Base-by-base conservation (phyloP, 495 filamentous ascomycete genomes). In the Penicillium paxilli region DNA sequence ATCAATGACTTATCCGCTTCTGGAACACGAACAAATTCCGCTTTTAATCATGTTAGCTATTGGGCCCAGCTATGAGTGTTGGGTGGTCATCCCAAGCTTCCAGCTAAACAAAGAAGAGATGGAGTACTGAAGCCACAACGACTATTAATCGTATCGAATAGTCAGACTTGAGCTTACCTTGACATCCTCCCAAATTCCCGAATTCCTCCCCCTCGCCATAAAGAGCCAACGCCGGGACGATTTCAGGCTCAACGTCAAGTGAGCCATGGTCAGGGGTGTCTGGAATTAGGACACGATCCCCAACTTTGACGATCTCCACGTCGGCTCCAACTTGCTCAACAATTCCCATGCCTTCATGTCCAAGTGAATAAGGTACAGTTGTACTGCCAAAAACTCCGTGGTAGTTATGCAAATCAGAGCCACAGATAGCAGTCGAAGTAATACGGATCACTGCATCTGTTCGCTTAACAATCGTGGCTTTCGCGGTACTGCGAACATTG, bases 281-380 rank as follows among this genome's bases (percentile, higher is more conserved):
- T 0, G 30, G 30, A 9, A 32, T 32, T 10, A 32, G 30, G 30
- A 32, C 30, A 12, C 30, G 30, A 32, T 32, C 30, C 1, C 30
- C 30, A 14, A 32, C 28, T 14, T 32, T 32, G 10, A 32, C 28
- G 9, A 32, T 32, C 28, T 32, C 28, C n/a, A 37, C 33, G 17
- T 4, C 33, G 57, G 5, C 33, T 37, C 70, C 67, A 14, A 69
- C 56, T 11, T 54, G 52, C 4, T 54, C 48, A 24, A 76, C 52
- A 14, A 65, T 42, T 16, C 71, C 73, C 4, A 76, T 44, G 6
- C 47, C 67, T 47, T 76, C 70, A 32, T 75, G 70, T 22, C 73
- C 71, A 22, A 74, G 60, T 3, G 44, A 51, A 45, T 54, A 63
- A 20, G 61, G 57, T 1, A 48, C 38, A 4, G 47, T 32, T 23